phyloP scores from a whole-genome alignment of 805 yeast species.

The Kregervanrija delftensis region DNA sequence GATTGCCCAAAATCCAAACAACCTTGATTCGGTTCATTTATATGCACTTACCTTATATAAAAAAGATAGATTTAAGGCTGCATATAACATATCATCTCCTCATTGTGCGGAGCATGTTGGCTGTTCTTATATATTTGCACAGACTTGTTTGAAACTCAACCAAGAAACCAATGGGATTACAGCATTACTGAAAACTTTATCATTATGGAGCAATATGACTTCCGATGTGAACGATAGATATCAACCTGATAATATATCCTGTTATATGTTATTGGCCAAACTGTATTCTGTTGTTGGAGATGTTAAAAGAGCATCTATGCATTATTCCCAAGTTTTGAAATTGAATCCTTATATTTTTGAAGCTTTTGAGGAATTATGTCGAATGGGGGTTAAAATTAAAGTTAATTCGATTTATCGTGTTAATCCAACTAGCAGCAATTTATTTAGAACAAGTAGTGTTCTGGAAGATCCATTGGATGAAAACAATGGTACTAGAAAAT shows the following conservation, averaged over 20 bases:
- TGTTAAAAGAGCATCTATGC: constrained; percentile 53
- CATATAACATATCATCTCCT: constrained; percentile 41
- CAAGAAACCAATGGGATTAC: constrained; percentile 56
- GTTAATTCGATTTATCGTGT: constrained; percentile 46
- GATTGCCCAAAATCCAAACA: constrained; percentile 51
- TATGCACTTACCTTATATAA: constrained; percentile 63
- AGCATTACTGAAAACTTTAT: constrained; percentile 35
- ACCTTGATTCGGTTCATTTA: constrained; percentile 57
- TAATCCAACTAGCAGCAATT: constrained; percentile 5
- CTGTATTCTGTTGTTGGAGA: constrained; percentile 55
- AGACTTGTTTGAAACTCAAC: constrained; percentile 52
- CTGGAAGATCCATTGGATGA: constrained; percentile 9
- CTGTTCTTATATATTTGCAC: constrained; percentile 69
- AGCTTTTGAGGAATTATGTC: constrained; percentile 70
- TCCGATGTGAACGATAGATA: constrained; percentile 10
- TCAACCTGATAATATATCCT: constrained; percentile 64
- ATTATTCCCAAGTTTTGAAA: constrained; percentile 63
- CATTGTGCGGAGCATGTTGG: constrained; percentile 52
- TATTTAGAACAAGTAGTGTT: not conserved
- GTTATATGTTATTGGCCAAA: constrained; percentile 64
- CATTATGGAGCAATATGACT: constrained; percentile 27
- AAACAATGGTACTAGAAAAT: not conserved
- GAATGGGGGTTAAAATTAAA: constrained; percentile 63
- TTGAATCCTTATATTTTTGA: constrained; percentile 81
- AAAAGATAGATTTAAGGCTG: constrained; percentile 53